phyloP scores from a whole-genome alignment of 768 basidiomycete species.

The Mycena belliarum region DNA sequence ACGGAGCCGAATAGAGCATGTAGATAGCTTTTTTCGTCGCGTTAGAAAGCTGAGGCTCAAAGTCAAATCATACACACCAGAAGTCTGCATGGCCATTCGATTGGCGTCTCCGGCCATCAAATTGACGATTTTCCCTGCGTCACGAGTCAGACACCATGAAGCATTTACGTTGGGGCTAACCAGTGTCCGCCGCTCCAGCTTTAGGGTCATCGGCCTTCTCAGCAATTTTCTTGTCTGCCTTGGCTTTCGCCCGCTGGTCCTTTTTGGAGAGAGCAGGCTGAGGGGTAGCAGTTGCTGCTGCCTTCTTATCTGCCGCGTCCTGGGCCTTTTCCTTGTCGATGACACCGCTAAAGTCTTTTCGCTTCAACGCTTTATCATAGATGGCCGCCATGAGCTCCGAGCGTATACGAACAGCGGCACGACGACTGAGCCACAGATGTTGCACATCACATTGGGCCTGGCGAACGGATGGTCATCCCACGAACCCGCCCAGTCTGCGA shows the following conservation, averaged over 20 bases:
- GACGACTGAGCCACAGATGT: constrained; percentile 79
- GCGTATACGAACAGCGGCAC: constrained; percentile 72
- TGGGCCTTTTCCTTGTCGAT: constrained; percentile 37
- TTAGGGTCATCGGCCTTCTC: constrained; percentile 56
- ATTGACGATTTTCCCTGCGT: constrained; percentile 79
- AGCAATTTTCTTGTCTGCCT: constrained; percentile 39
- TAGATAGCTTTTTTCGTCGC: neutral
- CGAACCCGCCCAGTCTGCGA: constrained; percentile 33
- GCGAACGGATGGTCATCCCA: constrained; percentile 28
- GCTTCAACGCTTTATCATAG: constrained; percentile 85
- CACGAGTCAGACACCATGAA: neutral
- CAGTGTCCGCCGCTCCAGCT: constrained; percentile 63
- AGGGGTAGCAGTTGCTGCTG: neutral
- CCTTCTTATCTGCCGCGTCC: constrained; percentile 20
- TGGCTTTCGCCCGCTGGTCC: constrained; percentile 26
- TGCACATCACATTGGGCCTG: constrained; percentile 69
- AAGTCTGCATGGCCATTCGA: constrained; percentile 35
- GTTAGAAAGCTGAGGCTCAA: neutral
- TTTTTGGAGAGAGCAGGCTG: constrained; percentile 5
- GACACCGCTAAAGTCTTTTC: constrained; percentile 82
- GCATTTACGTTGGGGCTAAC: constrained; percentile 54
- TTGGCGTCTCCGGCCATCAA: constrained; percentile 84
- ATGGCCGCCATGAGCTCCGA: constrained; percentile 82
- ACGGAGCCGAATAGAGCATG: constrained; percentile 14
- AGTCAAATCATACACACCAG: constrained; percentile 28